phyloP scores from a whole-genome alignment of 2,329 filamentous ascomycete species.

The Trichoderma guizhouense region DNA sequence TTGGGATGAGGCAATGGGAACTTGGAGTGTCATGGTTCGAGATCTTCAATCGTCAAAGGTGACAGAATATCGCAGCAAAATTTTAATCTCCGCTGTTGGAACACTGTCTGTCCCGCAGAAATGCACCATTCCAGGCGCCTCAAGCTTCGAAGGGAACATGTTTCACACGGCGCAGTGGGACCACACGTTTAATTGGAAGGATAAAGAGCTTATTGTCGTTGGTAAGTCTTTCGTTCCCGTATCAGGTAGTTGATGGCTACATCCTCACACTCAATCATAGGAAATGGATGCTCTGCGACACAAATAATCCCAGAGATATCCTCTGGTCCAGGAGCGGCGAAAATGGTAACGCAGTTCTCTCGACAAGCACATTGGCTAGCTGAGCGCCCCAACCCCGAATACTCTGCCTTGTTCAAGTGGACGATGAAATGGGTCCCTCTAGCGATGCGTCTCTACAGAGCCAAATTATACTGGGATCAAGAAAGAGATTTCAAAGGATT shows the following conservation, averaged over 20 bases:
- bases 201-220: conserved; percentile 25
- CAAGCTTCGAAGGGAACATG: conserved; percentile 22
- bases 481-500: conserved; percentile 27
- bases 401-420: conserved; percentile 25
- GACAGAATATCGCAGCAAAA: conserved; percentile 11
- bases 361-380: conserved; percentile 48
- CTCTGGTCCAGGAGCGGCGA: conserved; percentile 28
- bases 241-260: not conserved
- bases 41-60: conserved; percentile 18
- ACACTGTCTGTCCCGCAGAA: conserved; percentile 23
- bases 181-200: conserved; percentile 27
- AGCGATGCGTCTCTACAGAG: conserved; percentile 23
- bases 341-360: conserved; percentile 45
- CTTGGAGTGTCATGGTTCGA: conserved; percentile 23
- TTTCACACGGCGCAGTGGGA: conserved; percentile 30
- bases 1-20: conserved; percentile 23
- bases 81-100: conserved; percentile 28
- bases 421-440: conserved; percentile 26
- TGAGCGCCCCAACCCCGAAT: conserved; percentile 24
- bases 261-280: not conserved
- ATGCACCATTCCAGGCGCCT: conserved; percentile 24
- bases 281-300: conserved; percentile 30
- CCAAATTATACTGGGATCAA: conserved; percentile 22
- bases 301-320: conserved; percentile 27
- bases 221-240: conserved; percentile 10